phyloP scores from a whole-genome alignment of 139 green algal genomes.

The Haematococcus sp. region DNA sequence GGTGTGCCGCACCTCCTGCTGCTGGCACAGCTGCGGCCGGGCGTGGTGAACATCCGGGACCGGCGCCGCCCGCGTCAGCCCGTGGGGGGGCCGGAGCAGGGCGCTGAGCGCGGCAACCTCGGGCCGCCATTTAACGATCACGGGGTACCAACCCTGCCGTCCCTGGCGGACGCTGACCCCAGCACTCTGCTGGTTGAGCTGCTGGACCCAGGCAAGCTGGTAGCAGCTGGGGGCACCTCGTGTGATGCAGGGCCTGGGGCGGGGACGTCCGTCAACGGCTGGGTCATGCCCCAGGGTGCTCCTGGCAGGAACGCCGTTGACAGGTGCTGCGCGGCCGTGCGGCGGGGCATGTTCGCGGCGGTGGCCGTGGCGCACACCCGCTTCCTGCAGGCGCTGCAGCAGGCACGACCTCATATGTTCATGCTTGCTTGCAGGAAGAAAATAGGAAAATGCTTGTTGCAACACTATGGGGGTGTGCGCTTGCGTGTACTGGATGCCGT shows the following conservation, averaged over 20 bases:
- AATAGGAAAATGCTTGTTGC: too few relatives aligned
- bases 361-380: not conserved
- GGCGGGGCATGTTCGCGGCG: not conserved
- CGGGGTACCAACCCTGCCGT: not conserved
- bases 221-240: not conserved
- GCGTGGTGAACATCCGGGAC: not conserved
- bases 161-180: not conserved
- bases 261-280: not conserved
- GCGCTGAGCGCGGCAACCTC: not conserved
- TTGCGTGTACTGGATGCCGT: too few relatives aligned
- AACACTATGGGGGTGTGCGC: too few relatives aligned
- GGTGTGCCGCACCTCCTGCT: not conserved
- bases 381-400: not conserved
- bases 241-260: not conserved
- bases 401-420: too few relatives aligned
- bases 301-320: not conserved
- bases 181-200: conserved; percentile 9
- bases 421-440: too few relatives aligned
- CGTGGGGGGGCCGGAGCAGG: not conserved
- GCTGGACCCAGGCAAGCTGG: not conserved
- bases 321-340: not conserved
- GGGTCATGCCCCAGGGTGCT: not conserved
- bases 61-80: not conserved
- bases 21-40: not conserved
- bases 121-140: not conserved